phyloP scores from a whole-genome alignment of 2,329 filamentous ascomycete genomes.

The Colletotrichum sp. region DNA sequence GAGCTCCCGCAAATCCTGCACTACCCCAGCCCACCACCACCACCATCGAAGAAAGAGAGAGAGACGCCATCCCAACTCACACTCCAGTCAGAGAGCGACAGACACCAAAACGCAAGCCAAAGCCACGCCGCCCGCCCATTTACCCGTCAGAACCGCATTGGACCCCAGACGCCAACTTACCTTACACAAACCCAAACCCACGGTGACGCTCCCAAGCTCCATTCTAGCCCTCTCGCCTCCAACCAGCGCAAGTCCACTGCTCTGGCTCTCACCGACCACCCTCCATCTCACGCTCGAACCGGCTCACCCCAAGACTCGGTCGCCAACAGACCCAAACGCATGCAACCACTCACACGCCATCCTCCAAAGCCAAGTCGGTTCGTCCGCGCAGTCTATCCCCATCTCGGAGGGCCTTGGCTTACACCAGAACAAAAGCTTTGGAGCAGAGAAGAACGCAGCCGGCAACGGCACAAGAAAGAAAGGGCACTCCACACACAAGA shows the following conservation, averaged over 20 bases:
- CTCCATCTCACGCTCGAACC: not conserved
- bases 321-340: not conserved
- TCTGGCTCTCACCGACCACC: not conserved
- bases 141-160: not conserved
- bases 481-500: not conserved
- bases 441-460: not conserved
- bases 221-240: not conserved
- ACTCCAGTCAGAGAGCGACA: not conserved
- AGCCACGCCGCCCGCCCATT: not conserved
- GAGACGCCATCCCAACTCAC: not conserved
- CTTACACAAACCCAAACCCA: not conserved
- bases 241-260: not conserved
- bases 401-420: not conserved
- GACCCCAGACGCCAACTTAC: not conserved
- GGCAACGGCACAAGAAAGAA: not conserved
- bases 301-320: not conserved
- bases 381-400: not conserved
- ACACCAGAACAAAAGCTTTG: not conserved
- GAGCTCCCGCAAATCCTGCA: not conserved
- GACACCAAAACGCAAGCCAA: not conserved
- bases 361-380: not conserved
- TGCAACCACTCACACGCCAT: not conserved
- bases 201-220: not conserved
- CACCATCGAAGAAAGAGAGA: not conserved
- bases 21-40: not conserved